phyloP scores from a whole-genome alignment of 495 filamentous ascomycete genomes.

The Pseudotulostoma volvatum region DNA sequence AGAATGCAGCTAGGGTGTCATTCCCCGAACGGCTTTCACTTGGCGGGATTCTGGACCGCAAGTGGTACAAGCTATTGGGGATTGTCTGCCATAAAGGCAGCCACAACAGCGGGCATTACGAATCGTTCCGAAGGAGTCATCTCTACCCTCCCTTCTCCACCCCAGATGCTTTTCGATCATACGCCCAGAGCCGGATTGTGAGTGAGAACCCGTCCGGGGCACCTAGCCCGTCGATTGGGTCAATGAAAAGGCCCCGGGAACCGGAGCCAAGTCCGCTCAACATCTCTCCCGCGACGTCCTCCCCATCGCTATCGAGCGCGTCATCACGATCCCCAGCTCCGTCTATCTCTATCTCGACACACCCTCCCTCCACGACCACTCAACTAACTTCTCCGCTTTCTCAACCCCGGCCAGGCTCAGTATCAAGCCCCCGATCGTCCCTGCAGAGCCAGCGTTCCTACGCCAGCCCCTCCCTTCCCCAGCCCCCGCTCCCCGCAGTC shows the following conservation, averaged over 20 bases:
- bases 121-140: conserved; percentile 85
- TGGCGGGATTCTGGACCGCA: conserved; percentile 60
- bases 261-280: conserved; percentile 13
- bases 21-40: conserved; percentile 76
- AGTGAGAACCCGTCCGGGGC: conserved; percentile 32
- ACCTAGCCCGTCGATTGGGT: conserved; percentile 20
- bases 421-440: conserved; percentile 14
- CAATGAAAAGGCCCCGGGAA: conserved; percentile 10
- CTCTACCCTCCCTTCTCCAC: conserved; percentile 64
- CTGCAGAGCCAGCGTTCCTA: neutral
- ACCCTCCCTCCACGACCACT: neutral
- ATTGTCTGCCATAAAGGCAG: conserved; percentile 91
- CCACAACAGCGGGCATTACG: conserved; percentile 93
- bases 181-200: conserved; percentile 41
- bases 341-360: neutral
- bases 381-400: neutral
- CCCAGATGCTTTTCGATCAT: conserved; percentile 54
- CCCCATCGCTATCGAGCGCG: conserved; percentile 26
- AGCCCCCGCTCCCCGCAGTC: conserved; percentile 11
- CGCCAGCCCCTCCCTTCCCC: conserved; percentile 13
- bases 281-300: conserved; percentile 24
- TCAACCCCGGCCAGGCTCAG: conserved; percentile 4
- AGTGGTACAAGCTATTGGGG: conserved; percentile 69
- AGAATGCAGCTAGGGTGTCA: conserved; percentile 83
- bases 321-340: conserved; percentile 1